A percentile compares a stretch with the other conserved stretches of the same genome.
Conservation (phyloP, 2,329 filamentous ascomycete species). For the Metarhizium anisopliae region DNA sequence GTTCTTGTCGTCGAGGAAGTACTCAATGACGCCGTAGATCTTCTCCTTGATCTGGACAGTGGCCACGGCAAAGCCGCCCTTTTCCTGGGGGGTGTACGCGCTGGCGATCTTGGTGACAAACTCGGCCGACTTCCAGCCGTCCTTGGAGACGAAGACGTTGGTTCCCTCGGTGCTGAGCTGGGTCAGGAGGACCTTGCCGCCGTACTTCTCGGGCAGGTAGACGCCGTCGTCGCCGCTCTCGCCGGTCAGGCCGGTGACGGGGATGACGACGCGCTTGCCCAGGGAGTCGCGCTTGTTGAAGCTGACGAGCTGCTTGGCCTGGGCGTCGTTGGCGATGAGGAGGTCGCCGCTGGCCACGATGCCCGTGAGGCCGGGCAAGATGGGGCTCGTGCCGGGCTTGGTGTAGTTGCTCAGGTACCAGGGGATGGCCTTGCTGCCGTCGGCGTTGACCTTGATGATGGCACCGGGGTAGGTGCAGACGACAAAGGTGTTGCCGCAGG, state of each 20-base stretch:
- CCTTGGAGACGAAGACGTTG: slow-evolving; percentile 25
- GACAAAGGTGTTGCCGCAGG: slow-evolving; percentile 25
- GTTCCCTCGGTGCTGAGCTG: slow-evolving; percentile 21
- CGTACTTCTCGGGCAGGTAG: slow-evolving; percentile 23
- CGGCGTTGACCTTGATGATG: slow-evolving; percentile 22
- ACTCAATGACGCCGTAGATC: not conserved
- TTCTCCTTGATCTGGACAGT: slow-evolving; percentile 6
- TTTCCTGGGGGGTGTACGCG: not conserved
- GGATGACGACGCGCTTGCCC: not conserved
- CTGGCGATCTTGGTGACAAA: slow-evolving; percentile 12
- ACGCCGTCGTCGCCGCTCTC: slow-evolving; percentile 17
- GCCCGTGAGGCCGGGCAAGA: not conserved
- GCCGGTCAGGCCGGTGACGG: not conserved
- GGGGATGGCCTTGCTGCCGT: slow-evolving; percentile 16
- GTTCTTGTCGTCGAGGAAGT: not conserved
- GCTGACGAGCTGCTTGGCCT: slow-evolving; percentile 23
- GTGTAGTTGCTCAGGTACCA: slow-evolving; percentile 13
- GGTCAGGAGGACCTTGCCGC: slow-evolving; percentile 23
- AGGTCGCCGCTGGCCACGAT: slow-evolving; percentile 7
- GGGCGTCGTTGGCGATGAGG: slow-evolving; percentile 22
- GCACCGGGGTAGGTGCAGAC: slow-evolving; percentile 28
- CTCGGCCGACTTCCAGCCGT: slow-evolving; percentile 26
- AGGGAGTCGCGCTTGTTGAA: slow-evolving; percentile 17
- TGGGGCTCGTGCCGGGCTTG: slow-evolving; percentile 5
- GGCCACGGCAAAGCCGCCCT: slow-evolving; percentile 7